phyloP scores from a whole-genome alignment of 1,284 basidiomycete genomes.

The Melanopsichium pennsylvanicum region DNA sequence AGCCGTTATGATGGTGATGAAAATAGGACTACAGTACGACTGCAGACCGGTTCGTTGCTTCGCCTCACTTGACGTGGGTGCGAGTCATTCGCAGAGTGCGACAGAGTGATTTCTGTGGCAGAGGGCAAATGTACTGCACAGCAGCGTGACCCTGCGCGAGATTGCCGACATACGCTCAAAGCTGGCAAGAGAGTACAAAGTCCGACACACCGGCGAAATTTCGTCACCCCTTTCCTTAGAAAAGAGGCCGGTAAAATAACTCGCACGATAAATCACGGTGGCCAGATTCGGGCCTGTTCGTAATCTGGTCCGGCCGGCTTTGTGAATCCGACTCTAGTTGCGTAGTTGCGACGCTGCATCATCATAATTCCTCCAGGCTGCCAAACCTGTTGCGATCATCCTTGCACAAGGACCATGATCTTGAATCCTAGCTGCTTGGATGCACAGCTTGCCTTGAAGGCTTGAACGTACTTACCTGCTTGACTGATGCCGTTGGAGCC shows the following conservation, averaged over 20 bases:
- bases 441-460: background rate
- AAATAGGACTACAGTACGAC: too few relatives aligned
- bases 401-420: background rate
- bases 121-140: background rate
- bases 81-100: too few relatives aligned
- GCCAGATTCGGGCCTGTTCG: background rate
- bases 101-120: too few relatives aligned
- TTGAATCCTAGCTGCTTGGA: too few relatives aligned
- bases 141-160: conserved; percentile 27
- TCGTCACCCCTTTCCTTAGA: background rate
- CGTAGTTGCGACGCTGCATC: too few relatives aligned
- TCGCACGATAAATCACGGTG: background rate
- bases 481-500: conserved; percentile 31
- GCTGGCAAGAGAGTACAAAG: background rate
- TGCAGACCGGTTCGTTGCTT: too few relatives aligned
- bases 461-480: conserved; percentile 34
- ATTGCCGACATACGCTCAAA: conserved; percentile 20
- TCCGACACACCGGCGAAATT: conserved; percentile 8
- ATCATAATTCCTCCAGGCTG: background rate
- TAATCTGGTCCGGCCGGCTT: background rate
- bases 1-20: background rate
- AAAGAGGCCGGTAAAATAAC: background rate
- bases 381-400: too few relatives aligned
- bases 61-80: too few relatives aligned
- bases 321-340: too few relatives aligned